A percentile compares a stretch with the other conserved stretches of the same genome.
Conservation (phyloP, 441 rosid genomes). For the Gossypium aridum region DNA sequence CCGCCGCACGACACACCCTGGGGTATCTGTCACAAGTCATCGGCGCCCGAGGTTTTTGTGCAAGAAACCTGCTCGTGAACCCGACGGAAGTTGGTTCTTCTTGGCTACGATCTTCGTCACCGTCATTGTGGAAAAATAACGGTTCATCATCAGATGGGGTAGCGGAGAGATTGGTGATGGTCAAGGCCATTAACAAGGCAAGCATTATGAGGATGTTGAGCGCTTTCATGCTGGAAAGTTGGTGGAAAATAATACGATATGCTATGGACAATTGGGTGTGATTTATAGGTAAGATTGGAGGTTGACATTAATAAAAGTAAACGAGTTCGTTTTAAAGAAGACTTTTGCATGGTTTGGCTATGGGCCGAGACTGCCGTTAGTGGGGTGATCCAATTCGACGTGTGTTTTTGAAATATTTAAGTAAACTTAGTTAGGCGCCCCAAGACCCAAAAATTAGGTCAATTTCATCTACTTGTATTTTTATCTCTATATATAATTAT, state of each 20-base stretch:
- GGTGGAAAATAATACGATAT: background rate
- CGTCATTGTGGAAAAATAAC: background rate
- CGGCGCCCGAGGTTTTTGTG: background rate
- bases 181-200: conserved; percentile 26
- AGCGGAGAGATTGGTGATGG: conserved; percentile 17
- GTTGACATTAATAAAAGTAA: background rate
- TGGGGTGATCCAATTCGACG: conserved; percentile 43
- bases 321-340: conserved; percentile 7
- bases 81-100: conserved; percentile 13
- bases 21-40: conserved; percentile 46
- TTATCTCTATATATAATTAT: background rate
- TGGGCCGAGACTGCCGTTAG: conserved; percentile 16
- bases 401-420: conserved; percentile 10
- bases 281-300: conserved; percentile 25
- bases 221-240: conserved; percentile 26
- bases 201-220: conserved; percentile 22
- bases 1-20: conserved; percentile 42
- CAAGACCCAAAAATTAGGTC: conserved; percentile 8
- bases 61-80: conserved; percentile 15
- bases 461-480: background rate
- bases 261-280: conserved; percentile 6
- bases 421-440: conserved; percentile 33
- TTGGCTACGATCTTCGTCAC: background rate
- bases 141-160: background rate
- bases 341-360: conserved; percentile 18